phyloP scores from a whole-genome alignment of 306 rosid species.

The Bauhinia variegata region DNA sequence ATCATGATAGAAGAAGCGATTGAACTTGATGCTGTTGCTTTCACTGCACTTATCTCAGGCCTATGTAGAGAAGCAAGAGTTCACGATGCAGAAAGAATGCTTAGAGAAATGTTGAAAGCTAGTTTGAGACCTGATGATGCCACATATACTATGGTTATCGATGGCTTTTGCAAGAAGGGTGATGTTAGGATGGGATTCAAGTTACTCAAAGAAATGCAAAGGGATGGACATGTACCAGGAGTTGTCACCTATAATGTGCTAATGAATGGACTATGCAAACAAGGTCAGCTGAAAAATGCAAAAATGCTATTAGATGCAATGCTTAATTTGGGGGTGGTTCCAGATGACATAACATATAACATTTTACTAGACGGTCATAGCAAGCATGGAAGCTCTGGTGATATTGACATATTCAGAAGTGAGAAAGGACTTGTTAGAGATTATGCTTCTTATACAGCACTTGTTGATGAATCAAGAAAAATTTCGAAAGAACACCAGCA shows the following conservation, averaged over 20 bases:
- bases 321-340: slow-evolving; percentile 79
- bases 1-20: slow-evolving; percentile 62
- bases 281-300: slow-evolving; percentile 96
- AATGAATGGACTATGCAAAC: slow-evolving; percentile 84
- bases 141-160: slow-evolving; percentile 75
- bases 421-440: slow-evolving; percentile 76
- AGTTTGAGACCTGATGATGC: slow-evolving; percentile 77
- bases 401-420: slow-evolving; percentile 47
- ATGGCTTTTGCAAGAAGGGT: slow-evolving; percentile 76
- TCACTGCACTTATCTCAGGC: slow-evolving; percentile 74
- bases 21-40: slow-evolving; percentile 73
- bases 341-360: slow-evolving; percentile 84
- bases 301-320: slow-evolving; percentile 78
- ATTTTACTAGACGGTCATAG: slow-evolving; percentile 88
- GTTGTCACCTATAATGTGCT: slow-evolving; percentile 85
- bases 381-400: slow-evolving; percentile 57
- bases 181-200: slow-evolving; percentile 71
- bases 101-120: slow-evolving; percentile 73
- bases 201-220: slow-evolving; percentile 80
- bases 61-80: slow-evolving; percentile 73
- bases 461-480: slow-evolving; percentile 54
- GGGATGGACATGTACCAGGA: slow-evolving; percentile 58
- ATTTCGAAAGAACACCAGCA: slow-evolving; percentile 45
- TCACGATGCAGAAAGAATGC: slow-evolving; percentile 56
- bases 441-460: slow-evolving; percentile 71